Evolutionary conservation across 495 filamentous ascomycete species (phyloP), one percentile per base, ranked within the genome.

Genomic region (Neurospora pannonica): DNA sequence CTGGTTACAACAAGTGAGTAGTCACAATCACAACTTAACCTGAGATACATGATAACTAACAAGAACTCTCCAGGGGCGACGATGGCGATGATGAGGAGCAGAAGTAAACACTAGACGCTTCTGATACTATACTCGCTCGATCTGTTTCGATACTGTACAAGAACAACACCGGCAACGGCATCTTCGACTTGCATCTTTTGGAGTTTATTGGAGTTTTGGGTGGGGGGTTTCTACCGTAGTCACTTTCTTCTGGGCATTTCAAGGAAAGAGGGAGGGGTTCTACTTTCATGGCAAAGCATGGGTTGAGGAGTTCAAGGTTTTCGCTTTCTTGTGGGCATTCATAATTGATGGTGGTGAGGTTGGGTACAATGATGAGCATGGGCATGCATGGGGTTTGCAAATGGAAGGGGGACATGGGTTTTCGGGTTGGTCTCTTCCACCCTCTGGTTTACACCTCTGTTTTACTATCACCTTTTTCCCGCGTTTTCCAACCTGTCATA

Each of bases 61-160:
- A 86, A 88, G 86, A 81, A 88, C 86, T 19, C 82, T 85, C 80
- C 83, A 83, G 72, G 60, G 76, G 71, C 21, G 76, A 76, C 70
- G 77, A 80, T 74, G 79, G 78, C 17, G 76, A 78, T 8, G 80
- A 80, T 46, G 79, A 81, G 74, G 77, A 81, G 67, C 70, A 80
- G 71, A 77, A 81, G 60, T 78, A 77, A 77, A 73, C 42, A 67
- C 5, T 43, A 8, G 9, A 19, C 8, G 15, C 74, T 73, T 36
- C n/a, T 24, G 5, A 38, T 4, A 15, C 38, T 34, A 28, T 24
- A 38, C 21, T 67, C 13, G 54, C 15, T 19, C 28, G 2, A 67
- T 17, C 28, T 67, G 28, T 67, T 19, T 28, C 10, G 13, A 67
- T 67, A 19, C 7, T 34, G 54, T 67, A 67, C 15, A 67, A 67